Conservation (phyloP, 2,329 filamentous ascomycete genomes). For the Aureobasidium sp. region DNA sequence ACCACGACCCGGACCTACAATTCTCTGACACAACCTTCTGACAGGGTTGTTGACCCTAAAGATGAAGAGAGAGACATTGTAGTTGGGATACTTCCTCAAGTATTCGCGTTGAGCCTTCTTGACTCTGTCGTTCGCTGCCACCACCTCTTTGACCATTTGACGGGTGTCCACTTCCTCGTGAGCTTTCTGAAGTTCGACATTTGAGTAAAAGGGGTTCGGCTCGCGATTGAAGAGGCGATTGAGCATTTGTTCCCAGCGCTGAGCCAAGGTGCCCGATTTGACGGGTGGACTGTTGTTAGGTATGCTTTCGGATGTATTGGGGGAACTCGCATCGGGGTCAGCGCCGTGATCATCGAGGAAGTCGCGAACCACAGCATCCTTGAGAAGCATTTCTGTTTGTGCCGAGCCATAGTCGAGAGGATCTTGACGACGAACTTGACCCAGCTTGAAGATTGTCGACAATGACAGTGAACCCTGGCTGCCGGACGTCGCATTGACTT, state of each 20-base stretch:
- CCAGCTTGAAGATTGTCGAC: constrained; percentile 55
- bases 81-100: constrained; percentile 74
- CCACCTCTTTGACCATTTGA: constrained; percentile 83
- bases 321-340: constrained; percentile 15
- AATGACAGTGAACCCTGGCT: constrained; percentile 67
- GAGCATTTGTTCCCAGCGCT: constrained; percentile 22
- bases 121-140: constrained; percentile 72
- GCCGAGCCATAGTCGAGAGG: constrained; percentile 87
- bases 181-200: constrained; percentile 60
- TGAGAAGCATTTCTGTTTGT: constrained; percentile 91
- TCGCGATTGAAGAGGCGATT: constrained; percentile 46
- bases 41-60: constrained; percentile 74
- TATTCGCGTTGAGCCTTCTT: constrained; percentile 90
- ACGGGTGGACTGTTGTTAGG: not conserved
- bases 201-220: constrained; percentile 92
- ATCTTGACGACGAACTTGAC: constrained; percentile 62
- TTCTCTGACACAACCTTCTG: constrained; percentile 73
- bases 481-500: constrained; percentile 57
- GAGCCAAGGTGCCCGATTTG: constrained; percentile 5
- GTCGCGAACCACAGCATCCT: constrained; percentile 89
- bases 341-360: constrained; percentile 72
- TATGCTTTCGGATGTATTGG: not conserved
- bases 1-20: constrained; percentile 88
- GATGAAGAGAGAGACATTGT: constrained; percentile 87
- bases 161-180: constrained; percentile 78